Evolutionary conservation across 305 asterid genomes (phyloP).

Genomic region (Solanum hybrid): DNA sequence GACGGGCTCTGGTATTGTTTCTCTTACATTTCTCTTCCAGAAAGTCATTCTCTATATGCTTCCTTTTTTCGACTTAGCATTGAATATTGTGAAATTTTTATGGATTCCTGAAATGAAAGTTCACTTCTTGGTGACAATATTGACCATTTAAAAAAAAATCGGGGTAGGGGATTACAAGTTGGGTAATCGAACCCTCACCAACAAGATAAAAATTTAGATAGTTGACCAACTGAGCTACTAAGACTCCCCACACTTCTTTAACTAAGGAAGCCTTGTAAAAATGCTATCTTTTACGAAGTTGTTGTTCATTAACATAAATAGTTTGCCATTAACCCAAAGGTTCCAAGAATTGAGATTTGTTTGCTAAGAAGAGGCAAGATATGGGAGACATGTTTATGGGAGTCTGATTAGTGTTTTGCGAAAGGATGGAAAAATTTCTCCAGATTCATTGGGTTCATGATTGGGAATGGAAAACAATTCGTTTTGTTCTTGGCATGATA

Average conservation of each 20-base stretch:
- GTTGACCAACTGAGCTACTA: neutral
- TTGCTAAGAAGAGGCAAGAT: neutral
- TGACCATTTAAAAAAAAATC: neutral
- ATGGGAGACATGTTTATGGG: neutral
- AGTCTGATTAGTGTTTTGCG: neutral
- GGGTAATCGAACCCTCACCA: neutral
- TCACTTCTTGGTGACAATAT: neutral
- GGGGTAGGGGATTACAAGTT: neutral
- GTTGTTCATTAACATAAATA: neutral
- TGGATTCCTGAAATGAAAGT: neutral
- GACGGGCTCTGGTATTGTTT: constrained; percentile 74
- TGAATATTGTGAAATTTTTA: neutral
- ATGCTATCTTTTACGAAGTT: neutral
- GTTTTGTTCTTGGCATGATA: neutral
- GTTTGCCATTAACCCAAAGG: neutral
- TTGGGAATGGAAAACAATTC: neutral
- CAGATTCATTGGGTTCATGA: neutral
- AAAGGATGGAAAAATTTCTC: neutral
- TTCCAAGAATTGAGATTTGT: neutral
- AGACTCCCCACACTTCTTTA: neutral
- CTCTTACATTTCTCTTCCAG: neutral
- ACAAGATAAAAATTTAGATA: neutral
- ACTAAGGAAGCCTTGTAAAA: neutral
- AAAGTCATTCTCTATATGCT: neutral
- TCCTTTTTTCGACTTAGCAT: neutral